Conservation (phyloP, 2,329 filamentous ascomycete species). For the Colletotrichum chlorophyti region DNA sequence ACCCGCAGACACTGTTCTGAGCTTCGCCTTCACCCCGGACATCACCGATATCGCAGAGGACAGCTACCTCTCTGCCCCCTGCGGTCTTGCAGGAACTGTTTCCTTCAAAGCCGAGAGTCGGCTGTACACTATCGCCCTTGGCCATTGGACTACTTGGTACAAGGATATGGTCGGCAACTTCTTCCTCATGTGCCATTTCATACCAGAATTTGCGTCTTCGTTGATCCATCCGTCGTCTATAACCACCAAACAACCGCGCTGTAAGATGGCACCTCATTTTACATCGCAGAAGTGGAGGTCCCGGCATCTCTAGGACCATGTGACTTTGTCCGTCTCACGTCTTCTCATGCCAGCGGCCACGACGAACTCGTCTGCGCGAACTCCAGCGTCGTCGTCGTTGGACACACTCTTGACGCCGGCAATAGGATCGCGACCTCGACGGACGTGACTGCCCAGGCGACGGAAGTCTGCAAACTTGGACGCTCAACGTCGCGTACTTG, state of each 20-base stretch:
- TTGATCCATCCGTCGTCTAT: constrained; percentile 13
- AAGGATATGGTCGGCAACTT: constrained; percentile 26
- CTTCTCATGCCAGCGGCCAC: not conserved
- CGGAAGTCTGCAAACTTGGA: constrained; percentile 21
- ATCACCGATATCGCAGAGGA: constrained; percentile 14
- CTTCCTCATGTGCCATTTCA: constrained; percentile 28
- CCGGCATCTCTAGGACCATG: constrained; percentile 13
- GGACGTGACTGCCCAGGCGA: not conserved
- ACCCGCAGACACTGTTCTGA: constrained; percentile 5
- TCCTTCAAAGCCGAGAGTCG: constrained; percentile 9
- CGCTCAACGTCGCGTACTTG: not conserved
- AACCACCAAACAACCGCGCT: not conserved
- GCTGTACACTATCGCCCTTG: constrained; percentile 6
- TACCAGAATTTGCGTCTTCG: constrained; percentile 1
- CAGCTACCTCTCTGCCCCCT: not conserved
- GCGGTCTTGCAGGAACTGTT: not conserved
- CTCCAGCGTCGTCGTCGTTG: constrained; percentile 17
- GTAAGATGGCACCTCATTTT: constrained; percentile 12
- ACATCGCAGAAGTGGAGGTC: constrained; percentile 11
- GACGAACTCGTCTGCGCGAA: constrained; percentile 26
- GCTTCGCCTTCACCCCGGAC: constrained; percentile 16
- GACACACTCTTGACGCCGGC: constrained; percentile 4
- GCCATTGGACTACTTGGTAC: constrained; percentile 23
- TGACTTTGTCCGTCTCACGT: constrained; percentile 15
- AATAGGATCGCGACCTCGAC: constrained; percentile 5